Evolutionary conservation across 768 basidiomycete genomes (phyloP), one percentile per base, ranked within the genome.

Genomic region (Lentinula lateritia): DNA sequence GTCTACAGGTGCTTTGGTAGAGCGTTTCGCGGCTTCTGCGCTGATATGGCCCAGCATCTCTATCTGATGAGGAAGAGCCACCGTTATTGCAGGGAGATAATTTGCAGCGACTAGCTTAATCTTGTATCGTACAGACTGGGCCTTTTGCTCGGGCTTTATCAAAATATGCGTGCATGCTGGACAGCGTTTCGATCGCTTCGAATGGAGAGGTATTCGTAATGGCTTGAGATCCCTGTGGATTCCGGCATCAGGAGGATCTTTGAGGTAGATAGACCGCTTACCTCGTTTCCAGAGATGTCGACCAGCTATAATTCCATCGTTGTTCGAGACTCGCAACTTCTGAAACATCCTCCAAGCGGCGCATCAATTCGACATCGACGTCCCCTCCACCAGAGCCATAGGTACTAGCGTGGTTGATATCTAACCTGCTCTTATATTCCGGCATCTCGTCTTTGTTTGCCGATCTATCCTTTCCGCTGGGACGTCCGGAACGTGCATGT

Each of bases 91-190:
- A 0, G 97, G 97, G 15, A 99, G 80, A 74, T 98, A 98, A 71
- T 91, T 96, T 34, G 92, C 86, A 0, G 96, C 97, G 61, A 96
- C 92, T 55, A 98, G 87, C 74, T 98, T 98, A 75, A 99, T 98
- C 76, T 98, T 98, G 81, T 89, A 98, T 16, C 93, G 86, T 41
- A 92, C 89, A 16, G 92, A 94, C 66, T 94, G 93, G 0, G 95
- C 90, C 71, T 99, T 99, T 69, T 95, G 91, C 72, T 99, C 97
- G 3, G 97, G 97, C 71, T 98, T 97, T 75, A 98, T 97, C 64
- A 99, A 84, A 66, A 98, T 97, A 73, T 98, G 96, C 16, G 92
- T 88, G 71, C 97, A 99, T 2, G 81, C 82, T 13, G 94, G 89
- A 76, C 97, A 99, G 4, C 97, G 92, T 74, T 98, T 98, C 3